Base-by-base conservation (phyloP, 2,329 filamentous ascomycete genomes). In the Aspergillus caelatus region DNA sequence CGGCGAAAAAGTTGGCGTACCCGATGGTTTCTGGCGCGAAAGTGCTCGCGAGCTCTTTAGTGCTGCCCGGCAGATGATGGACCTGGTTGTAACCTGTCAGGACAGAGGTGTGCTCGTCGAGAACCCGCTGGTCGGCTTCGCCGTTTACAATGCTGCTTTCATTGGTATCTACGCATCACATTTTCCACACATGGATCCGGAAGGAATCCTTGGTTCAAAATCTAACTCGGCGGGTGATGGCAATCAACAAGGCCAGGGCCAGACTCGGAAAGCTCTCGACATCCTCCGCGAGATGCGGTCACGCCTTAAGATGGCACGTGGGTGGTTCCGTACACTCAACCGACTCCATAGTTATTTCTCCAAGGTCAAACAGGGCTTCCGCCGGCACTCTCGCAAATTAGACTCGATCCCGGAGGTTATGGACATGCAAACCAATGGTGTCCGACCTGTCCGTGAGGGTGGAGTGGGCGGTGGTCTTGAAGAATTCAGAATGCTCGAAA, bases 101-200 rank as follows among this genome's bases (percentile, higher is more conserved):
- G 80, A 82, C 58, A 82, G 80, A 68, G 79, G 78, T 19, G 79
- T 81, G 9, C 76, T 86, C 1, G 82, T 85, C 3, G 84, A 87
- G 68, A 86, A 83, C 4, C 84, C 85, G 0, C 77, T 87, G 28
- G 78, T 85, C 19, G 84, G 81, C 1, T 87, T 86, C 65, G 82
- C 84, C 32, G 77, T 85, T 26, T 87, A 86, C 71, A 82, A 82
- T 43, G 84, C 84, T 28, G 81, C 81, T 0, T 82, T 86, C 57
- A 74, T 82, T 43, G 81, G 79, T 19, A 75, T 85, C 10, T 87
- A 87, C 70, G 83, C 81, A 36, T 79, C 81, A 39, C 83, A 84
- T 68, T 87, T 86, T 63, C 80, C 81, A 1, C 81, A 83, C 68
- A 86, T 87, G 84, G 85, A 87, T 62, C 79, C 81, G 0, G 79